Conservation (phyloP, 495 filamentous ascomycete species). For the Penicillium silybi region DNA sequence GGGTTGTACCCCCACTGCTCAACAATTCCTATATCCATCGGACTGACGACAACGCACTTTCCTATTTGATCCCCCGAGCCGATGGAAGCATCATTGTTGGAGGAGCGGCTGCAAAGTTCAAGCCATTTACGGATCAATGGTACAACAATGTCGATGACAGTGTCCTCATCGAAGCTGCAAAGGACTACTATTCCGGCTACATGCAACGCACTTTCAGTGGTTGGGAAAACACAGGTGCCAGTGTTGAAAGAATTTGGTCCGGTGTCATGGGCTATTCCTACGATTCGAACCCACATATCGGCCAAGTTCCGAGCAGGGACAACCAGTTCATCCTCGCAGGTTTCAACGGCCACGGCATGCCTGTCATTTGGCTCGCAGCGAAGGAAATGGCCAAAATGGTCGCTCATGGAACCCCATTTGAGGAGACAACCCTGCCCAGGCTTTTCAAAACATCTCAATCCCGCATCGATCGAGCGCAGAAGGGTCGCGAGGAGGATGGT, state of each 20-base stretch:
- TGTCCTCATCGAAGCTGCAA: conserved; percentile 55
- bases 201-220: conserved; percentile 44
- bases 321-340: conserved; percentile 47
- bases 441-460: conserved; percentile 30
- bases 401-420: conserved; percentile 24
- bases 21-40: conserved; percentile 33
- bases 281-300: conserved; percentile 47
- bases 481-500: conserved; percentile 13
- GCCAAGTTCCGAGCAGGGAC: conserved; percentile 37
- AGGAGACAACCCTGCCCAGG: conserved; percentile 32
- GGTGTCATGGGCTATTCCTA: conserved; percentile 45
- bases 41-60: conserved; percentile 22
- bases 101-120: conserved; percentile 42
- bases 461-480: conserved; percentile 15
- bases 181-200: conserved; percentile 51
- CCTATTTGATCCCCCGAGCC: conserved; percentile 63
- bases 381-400: conserved; percentile 48
- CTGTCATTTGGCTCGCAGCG: conserved; percentile 39
- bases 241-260: conserved; percentile 44
- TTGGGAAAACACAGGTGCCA: conserved; percentile 42
- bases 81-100: conserved; percentile 73
- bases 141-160: conserved; percentile 46
- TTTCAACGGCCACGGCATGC: conserved; percentile 56
- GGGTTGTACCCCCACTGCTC: conserved; percentile 41
- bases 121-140: conserved; percentile 58